Evolutionary conservation across 2,329 filamentous ascomycete species (phyloP).

Genomic region (Fusarium coffeatum): DNA sequence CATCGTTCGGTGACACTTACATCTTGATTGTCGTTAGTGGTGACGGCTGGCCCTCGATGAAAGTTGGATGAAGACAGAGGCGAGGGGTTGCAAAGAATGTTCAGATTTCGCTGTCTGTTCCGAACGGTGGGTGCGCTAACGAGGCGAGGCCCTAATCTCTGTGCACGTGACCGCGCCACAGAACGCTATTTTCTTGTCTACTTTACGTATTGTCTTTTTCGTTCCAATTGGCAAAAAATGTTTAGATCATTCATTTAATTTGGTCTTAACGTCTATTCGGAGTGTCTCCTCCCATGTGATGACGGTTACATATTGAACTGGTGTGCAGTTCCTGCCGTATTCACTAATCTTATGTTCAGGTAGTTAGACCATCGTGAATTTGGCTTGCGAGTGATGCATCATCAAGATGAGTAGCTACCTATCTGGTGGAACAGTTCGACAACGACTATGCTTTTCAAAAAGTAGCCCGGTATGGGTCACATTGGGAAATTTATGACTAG

Average conservation of each 20-base stretch:
- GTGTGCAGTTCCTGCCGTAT: not conserved
- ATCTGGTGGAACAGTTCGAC: not conserved
- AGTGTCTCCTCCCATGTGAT: not conserved
- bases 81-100: slow-evolving; percentile 29
- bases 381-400: not conserved
- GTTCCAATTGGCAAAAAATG: not conserved
- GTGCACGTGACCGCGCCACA: too few species aligned
- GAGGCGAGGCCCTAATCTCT: too few species aligned
- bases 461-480: not conserved
- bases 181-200: too few species aligned
- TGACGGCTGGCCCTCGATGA: slow-evolving; percentile 57
- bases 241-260: not conserved
- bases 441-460: not conserved
- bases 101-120: too few species aligned
- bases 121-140: too few species aligned
- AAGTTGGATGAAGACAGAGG: slow-evolving; percentile 53
- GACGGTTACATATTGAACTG: not conserved
- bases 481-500: not conserved
- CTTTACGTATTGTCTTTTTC: too few species aligned
- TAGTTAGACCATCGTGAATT: not conserved
- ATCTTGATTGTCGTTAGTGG: slow-evolving; percentile 58
- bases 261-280: not conserved
- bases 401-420: not conserved
- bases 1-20: slow-evolving; percentile 51
- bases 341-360: not conserved